Evolutionary conservation across 23 red algal genomes (phyloP), one percentile per base, ranked within the genome.

Genomic region (Agarophyton chilense): DNA sequence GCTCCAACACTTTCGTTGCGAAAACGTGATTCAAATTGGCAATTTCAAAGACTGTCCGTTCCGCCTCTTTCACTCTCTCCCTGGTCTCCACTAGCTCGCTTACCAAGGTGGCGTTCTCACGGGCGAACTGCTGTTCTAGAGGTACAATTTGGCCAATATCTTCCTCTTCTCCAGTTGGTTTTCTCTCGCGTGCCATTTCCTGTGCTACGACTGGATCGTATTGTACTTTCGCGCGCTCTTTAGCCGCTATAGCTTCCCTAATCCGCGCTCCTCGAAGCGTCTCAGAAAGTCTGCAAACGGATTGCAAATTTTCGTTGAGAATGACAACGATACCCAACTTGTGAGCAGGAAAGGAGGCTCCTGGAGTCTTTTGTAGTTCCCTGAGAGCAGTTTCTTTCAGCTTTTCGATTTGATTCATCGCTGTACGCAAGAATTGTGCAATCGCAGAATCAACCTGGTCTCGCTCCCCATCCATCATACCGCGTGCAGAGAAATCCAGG

Each of bases 11-110:
- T 68, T 87, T 94, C 1, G 57, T 76, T 36, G 91, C 83, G 51
- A 94, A 85, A 33, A 94, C 51, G 26, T 85, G 81, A 86, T 94
- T 94, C n/a, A 94, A 56, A 34, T 81, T 63, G 50, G 91, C 79
- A 50, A 94, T 94, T 43, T 85, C 81, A 16, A 86, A 50, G 26
- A 88, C 81, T 28, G 78, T 83, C n/a, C 77, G 76, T 40, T 94
- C 91, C 22, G 80, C 91, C 22, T 81, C 84, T 31, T 77, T 56
- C 24, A 94, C 91, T 68, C 55, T 62, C 47, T 94, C 79, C 38
- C 83, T 52, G 39, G 91, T 94, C 12, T 86, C 79, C 28, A 94
- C 76, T 22, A 94, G 61, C 53, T 94, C 91, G 46, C 51, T 78
- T 14, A 94, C 60, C 65, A 94, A 24, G 12, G 68, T 34, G 10